A percentile compares a stretch with the other conserved stretches of the same genome.
Evolutionary conservation across 2,329 filamentous ascomycete species (phyloP).

Genomic region (Aspergillus tamarii): DNA sequence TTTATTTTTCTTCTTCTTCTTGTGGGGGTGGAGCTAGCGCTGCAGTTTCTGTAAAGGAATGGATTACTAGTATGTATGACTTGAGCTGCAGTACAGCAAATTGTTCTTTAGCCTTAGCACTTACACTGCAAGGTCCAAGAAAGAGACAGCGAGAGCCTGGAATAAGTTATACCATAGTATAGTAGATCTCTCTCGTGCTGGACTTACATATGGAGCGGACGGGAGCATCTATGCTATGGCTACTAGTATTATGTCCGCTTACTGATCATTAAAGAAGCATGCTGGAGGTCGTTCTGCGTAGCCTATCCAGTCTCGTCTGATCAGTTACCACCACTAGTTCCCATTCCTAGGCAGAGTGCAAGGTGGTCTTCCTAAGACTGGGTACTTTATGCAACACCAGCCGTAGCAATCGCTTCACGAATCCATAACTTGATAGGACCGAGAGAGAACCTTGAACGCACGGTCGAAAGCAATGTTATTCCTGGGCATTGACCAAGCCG

Average conservation of each 20-base stretch:
- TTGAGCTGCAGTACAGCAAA: background rate
- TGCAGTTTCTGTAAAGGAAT: constrained; percentile 28
- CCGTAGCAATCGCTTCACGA: constrained; percentile 33
- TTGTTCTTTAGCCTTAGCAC: constrained; percentile 1
- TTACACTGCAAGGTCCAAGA: constrained; percentile 30
- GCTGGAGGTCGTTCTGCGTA: too few relatives aligned
- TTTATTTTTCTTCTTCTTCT: too few relatives aligned
- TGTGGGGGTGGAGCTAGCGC: constrained; percentile 17
- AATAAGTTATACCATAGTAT: constrained; percentile 26
- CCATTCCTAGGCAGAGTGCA: constrained; percentile 39
- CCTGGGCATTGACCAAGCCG: constrained; percentile 16
- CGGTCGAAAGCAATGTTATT: constrained; percentile 32
- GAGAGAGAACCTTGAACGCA: constrained; percentile 28
- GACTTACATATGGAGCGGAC: too few relatives aligned
- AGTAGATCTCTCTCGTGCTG: too few relatives aligned
- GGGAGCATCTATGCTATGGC: too few relatives aligned
- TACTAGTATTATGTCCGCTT: too few relatives aligned
- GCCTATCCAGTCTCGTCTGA: too few relatives aligned
- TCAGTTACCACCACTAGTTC: constrained; percentile 29
- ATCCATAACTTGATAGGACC: constrained; percentile 37
- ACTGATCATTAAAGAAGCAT: too few relatives aligned
- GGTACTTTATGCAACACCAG: constrained; percentile 32
- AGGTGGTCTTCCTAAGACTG: constrained; percentile 30
- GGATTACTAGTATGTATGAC: background rate
- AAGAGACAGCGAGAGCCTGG: constrained; percentile 36